Conservation (phyloP, 805 yeast genomes). For the Kluyveromyces starmeri region DNA sequence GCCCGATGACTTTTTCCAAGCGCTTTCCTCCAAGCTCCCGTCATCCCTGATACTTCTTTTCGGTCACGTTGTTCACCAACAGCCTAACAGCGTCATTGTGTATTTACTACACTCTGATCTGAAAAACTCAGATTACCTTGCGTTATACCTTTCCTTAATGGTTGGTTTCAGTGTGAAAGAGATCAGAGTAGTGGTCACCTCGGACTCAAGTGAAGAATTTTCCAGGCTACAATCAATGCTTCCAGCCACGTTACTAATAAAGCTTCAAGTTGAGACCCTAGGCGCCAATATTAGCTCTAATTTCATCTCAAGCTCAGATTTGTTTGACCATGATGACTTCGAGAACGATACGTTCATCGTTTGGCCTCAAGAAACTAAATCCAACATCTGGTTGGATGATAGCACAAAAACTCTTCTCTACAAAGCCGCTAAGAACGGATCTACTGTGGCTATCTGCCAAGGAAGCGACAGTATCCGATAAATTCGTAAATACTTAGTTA, state of each 20-base stretch:
- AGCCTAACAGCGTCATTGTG: conserved; percentile 17
- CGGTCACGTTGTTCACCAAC: conserved; percentile 19
- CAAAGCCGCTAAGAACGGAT: neutral
- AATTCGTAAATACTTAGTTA: too few relatives aligned
- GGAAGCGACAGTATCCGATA: too few relatives aligned
- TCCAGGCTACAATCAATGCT: too few relatives aligned
- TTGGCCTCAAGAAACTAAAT: neutral
- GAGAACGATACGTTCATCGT: neutral
- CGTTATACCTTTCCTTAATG: conserved; percentile 18
- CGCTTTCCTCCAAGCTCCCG: conserved; percentile 13
- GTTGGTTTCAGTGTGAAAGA: conserved; percentile 6
- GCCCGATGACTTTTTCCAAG: conserved; percentile 19
- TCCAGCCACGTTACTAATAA: neutral
- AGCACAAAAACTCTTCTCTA: neutral
- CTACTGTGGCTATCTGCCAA: conserved; percentile 1
- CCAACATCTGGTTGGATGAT: neutral
- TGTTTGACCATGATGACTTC: neutral
- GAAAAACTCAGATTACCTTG: conserved; percentile 23
- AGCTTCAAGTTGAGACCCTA: neutral
- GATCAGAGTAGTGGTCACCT: neutral
- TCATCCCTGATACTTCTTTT: conserved; percentile 18
- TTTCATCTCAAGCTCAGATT: neutral
- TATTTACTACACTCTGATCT: conserved; percentile 20
- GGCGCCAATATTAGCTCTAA: neutral
- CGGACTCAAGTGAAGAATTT: neutral